Conservation (phyloP, 169 alveolate genomes). For the Plasmodium billcollinsi region DNA sequence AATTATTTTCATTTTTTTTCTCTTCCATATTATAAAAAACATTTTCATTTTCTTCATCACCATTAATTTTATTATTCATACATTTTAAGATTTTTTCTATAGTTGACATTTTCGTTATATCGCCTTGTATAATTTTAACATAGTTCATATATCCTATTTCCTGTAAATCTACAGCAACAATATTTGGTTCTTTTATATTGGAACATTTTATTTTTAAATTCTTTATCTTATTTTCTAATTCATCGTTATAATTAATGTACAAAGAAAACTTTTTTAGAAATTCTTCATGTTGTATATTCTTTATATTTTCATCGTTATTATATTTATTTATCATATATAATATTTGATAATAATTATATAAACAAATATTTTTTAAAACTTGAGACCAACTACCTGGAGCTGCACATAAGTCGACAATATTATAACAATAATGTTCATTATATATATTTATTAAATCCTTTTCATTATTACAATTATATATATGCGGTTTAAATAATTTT, state of each 20-base stretch:
- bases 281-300: slow-evolving; percentile 51
- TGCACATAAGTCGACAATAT: slow-evolving; percentile 98
- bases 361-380: slow-evolving; percentile 84
- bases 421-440: slow-evolving; percentile 78
- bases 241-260: slow-evolving; percentile 68
- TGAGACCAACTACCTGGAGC: slow-evolving; percentile 99
- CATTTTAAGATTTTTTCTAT: slow-evolving; percentile 86
- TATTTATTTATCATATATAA: slow-evolving; percentile 74
- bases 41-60: slow-evolving; percentile 6
- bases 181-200: slow-evolving; percentile 84
- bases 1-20: slow-evolving; percentile 14
- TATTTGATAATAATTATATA: slow-evolving; percentile 78
- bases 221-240: slow-evolving; percentile 28
- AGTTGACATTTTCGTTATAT: slow-evolving; percentile 95
- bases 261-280: slow-evolving; percentile 72
- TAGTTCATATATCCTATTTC: slow-evolving; percentile 97
- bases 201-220: slow-evolving; percentile 59
- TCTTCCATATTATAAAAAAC: background rate
- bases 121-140: slow-evolving; percentile 95
- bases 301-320: slow-evolving; percentile 27
- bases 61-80: slow-evolving; percentile 75
- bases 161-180: slow-evolving; percentile 97
- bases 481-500: slow-evolving; percentile 69
- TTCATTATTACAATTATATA: slow-evolving; percentile 25
- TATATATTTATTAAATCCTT: slow-evolving; percentile 49